Evolutionary conservation across 2,329 filamentous ascomycete species (phyloP), one percentile per base, ranked within the genome.

Genomic region (Exophiala phaeomuriformis): DNA sequence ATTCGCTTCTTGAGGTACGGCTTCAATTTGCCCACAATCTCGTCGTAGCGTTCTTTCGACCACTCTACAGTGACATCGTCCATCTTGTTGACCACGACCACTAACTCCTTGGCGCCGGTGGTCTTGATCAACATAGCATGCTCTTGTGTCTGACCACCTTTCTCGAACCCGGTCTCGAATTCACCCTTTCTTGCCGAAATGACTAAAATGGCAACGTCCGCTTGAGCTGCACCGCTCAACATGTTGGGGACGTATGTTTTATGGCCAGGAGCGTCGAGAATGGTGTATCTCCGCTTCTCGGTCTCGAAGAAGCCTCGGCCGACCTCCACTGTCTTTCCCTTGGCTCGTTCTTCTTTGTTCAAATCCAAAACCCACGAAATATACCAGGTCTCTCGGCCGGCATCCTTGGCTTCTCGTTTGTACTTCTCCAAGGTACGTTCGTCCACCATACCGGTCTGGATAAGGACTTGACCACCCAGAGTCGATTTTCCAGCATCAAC

Each of bases 71-170:
- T 98, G 7, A 85, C 77, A 68, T 98, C 93, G 68, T 98, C 93
- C 94, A 98, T 98, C 79, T 98, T 98, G 82, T 98, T 98, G 69
- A 96, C 90, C 49, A 81, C 93, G 31, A 98, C 85, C 43, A 97
- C 78, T 52, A 98, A 80, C 75, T 96, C 96, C 79, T 95, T 95
- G 56, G 98, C 93, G 72, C 93, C 93, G 69, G 95, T 91, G 0
- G 94, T 98, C 75, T 97, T 95, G 63, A 94, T 94, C 68, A 98
- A 79, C 77, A 98, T 89, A 52, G 94, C 93, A 72, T 97, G 91
- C 80, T 98, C 93, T 68, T 93, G 83, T 50, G 93, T 98, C 72
- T 98, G 93, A 36, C 93, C 60, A 59, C 93, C 93, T 76, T 86
- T 87, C 65, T 98, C 93, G 69, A 98, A 98, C 47, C 93, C 93